These are phyloP conservation scores for Solanum etuberosum DNA, from an alignment of 257 asterid species.

Conservation along the genomic window DNA sequence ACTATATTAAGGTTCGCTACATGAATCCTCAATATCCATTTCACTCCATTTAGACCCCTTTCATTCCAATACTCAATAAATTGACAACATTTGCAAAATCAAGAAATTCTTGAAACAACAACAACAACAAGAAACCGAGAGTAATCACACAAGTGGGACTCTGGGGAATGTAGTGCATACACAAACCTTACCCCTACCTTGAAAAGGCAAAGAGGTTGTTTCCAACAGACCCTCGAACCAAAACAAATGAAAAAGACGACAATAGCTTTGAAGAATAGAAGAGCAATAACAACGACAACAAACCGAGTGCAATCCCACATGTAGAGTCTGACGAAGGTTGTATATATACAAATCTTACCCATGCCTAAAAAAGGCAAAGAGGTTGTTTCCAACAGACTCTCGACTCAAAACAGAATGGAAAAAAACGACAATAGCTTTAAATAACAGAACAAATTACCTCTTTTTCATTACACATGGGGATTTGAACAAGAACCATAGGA, in stretches of 20 bases:
- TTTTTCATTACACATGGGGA: conserved; percentile 97
- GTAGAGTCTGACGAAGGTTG: too few relatives aligned
- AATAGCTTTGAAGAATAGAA: too few relatives aligned
- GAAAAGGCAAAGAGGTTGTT: background rate
- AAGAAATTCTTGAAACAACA: background rate
- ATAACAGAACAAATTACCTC: conserved; percentile 35
- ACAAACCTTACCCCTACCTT: background rate
- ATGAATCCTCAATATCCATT: background rate
- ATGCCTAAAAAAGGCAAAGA: background rate
- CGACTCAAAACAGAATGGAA: background rate
- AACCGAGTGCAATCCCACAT: too few relatives aligned
- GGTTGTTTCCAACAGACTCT: background rate
- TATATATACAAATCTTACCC: background rate
- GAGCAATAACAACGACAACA: too few relatives aligned
- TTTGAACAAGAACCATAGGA: conserved; percentile 95
- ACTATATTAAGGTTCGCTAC: background rate
- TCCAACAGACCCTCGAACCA: background rate
- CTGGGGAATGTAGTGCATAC: background rate
- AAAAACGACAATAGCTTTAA: background rate
- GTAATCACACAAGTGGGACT: background rate
- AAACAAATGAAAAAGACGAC: background rate
- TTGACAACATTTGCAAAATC: background rate
- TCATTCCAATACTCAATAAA: background rate
- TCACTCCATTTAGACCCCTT: background rate
- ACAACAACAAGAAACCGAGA: background rate